Evolutionary conservation across 1,284 basidiomycete species (phyloP), one percentile per base, ranked within the genome.

Genomic region (Spongiforma sp.): DNA sequence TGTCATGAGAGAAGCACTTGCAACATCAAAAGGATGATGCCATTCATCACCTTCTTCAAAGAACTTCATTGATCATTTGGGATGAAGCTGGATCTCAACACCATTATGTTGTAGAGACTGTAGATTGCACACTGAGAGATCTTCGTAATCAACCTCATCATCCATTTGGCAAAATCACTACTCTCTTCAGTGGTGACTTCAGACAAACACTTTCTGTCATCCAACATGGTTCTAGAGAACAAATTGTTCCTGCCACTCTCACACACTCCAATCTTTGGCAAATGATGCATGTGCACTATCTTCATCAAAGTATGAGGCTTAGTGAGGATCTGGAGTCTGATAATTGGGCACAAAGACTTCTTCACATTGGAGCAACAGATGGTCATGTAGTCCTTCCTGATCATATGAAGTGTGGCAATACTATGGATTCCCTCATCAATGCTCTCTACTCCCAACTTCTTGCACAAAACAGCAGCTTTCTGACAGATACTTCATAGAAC

Each of bases 121-220:
- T 81, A 1, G 77, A 83, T 57, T 34, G 66, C 0, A 73, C 69
- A 36, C 41, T 77, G 1, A 24, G 59, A 15, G 79, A 83, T 54
- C 55, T 82, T 12, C 57, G 65, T 0, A 50, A 69, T 24, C 48
- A 39, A 60, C n/a, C n/a, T n/a, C 75, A 65, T 36, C 6, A 21
- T 1, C 73, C 73, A 7, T 84, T 82, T 78, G 82, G 79, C 15
- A 82, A 81, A 4, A 68, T 79, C 1, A 75, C 78, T 48, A 65
- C 79, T 2, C 62, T 83, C 0, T 77, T 82, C 67, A 77, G 79
- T 41, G 82, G 81, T 3, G 80, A 83, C 60, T 83, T 78, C 61
- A 75, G 77, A 43, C 72, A 78, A 64, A 75, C 68, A 4, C 67
- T 78, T 11, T 74, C 77, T 37, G 72, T 79, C 4, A 36, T 36